Base-by-base conservation (phyloP, 768 basidiomycete species). In the Lactarius quietus region DNA sequence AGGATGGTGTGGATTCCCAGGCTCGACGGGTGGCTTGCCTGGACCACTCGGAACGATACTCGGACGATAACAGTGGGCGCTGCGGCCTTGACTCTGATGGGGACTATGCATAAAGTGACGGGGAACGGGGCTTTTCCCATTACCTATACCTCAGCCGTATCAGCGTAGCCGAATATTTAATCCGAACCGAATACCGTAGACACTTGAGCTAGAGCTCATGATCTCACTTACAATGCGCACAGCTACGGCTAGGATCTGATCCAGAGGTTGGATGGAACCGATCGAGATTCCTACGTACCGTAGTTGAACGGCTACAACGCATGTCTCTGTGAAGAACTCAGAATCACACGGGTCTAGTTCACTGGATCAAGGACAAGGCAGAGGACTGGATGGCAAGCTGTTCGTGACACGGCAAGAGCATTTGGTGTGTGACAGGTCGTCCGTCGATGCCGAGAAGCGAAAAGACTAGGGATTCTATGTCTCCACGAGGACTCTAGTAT, bases 281-380 rank as follows among this genome's bases (percentile, higher is more conserved):
- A 51, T 51, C 39, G 39, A 33, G n/a, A n/a, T n/a, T n/a, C n/a
- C n/a, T n/a, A n/a, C n/a, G n/a, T n/a, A n/a, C n/a, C n/a, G n/a
- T 23, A 7, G 23, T 26, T 51, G 48, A n/a, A 48, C 5, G 4
- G 23, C 12, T 14, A n/a, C 86, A 88, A 69, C 89, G 67, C 83
- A 83, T n/a, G n/a, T n/a, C n/a, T n/a, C 98, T 80, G 84, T 90
- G 59, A 92, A 93, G 61, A 98, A 98, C 73, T 92, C 14, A 94
- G 98, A 95, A 92, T 8, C 73, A 96, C 98, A 78, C 88, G 89
- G 69, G 97, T 98, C 72, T 98, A 95, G 94, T 79, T 99, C 61
- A 97, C 97, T 95, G 95, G 35, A 92, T 96, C 68, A 98, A 98
- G 76, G 81, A 97, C 3, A 95, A 98, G 74, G 93, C 95, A 0